Evolutionary conservation across 192 early-diverging fungal genomes (phyloP), one percentile per base, ranked within the genome.

Genomic region (Entrophospora sp.): DNA sequence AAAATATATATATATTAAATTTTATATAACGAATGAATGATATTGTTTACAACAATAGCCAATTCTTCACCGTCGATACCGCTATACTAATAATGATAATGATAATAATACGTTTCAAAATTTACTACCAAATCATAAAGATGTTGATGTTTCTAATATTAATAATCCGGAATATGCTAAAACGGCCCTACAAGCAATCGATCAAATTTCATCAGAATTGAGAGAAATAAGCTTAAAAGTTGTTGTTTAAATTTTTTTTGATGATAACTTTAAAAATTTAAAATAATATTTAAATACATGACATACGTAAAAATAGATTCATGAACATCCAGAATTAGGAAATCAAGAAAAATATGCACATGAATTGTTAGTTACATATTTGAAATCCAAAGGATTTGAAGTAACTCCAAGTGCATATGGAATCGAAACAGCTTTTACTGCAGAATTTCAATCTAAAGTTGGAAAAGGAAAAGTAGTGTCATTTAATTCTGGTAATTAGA

Each of bases 361-460:
- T 67, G 67, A 74, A 1, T 40, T 86, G 16, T 75, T 94, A 48
- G 81, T 86, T 0, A 64, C 84, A 9, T 91, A 84, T 71, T 71
- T 94, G 6, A 75, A 83, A 63, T 59, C 57, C 28, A 72, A 84
- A 48, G 88, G 87, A 16, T 92, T 88, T 65, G 28, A 61, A 1
- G 79, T 92, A 20, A 76, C 78, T 16, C 81, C 76, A 2, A 51
- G 77, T 12, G 85, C 81, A 5, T 86, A 61, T 71, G 86, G 80
- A 0, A 61, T 94, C 12, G 73, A 82, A 42, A 94, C 91, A 1
- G 87, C 88, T 0, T 94, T 94, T 69, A 67, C 85, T 24, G 87
- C 90, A 9, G 81, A 85, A 38, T 87, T 78, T 61, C 53, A 51
- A 20, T 70, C 79, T 30, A 74, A 69, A 9, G 24, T 32, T 37